These are phyloP conservation scores for Laetiporus sulphureus DNA, from an alignment of 1,284 basidiomycete genomes.

Conservation along the genomic window DNA sequence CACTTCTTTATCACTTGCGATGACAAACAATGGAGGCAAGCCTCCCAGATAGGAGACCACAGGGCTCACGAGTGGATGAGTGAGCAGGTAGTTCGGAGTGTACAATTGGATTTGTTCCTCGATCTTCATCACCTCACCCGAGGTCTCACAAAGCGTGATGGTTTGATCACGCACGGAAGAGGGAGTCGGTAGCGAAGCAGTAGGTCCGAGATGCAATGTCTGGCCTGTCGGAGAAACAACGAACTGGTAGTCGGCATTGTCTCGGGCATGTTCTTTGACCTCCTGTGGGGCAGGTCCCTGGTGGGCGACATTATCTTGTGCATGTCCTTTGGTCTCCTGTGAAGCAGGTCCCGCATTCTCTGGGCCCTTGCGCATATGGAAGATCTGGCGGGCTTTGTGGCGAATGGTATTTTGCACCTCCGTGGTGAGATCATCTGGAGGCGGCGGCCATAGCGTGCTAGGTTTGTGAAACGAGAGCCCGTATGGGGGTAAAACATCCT, in stretches of 20 bases:
- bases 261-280: conserved; percentile 1
- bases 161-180: conserved; percentile 31
- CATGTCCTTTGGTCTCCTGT: background rate
- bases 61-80: conserved; percentile 85
- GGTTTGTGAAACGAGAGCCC: conserved; percentile 78
- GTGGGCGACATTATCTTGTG: background rate
- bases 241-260: conserved; percentile 4
- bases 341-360: background rate
- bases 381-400: conserved; percentile 53
- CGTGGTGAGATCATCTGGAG: conserved; percentile 64
- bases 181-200: conserved; percentile 32
- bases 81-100: conserved; percentile 77
- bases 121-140: conserved; percentile 50
- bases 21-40: conserved; percentile 80
- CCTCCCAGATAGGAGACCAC: conserved; percentile 84
- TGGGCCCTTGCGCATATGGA: conserved; percentile 27
- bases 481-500: conserved; percentile 71
- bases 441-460: conserved; percentile 88
- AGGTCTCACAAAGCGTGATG: conserved; percentile 33
- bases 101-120: conserved; percentile 85
- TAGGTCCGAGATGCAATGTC: conserved; percentile 35
- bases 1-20: conserved; percentile 89
- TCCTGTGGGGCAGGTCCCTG: too few relatives aligned
- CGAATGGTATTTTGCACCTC: conserved; percentile 60
- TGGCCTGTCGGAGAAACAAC: conserved; percentile 6